Evolutionary conservation across 345 rosid genomes (phyloP), one percentile per base, ranked within the genome.

Genomic region (Populus alba): DNA sequence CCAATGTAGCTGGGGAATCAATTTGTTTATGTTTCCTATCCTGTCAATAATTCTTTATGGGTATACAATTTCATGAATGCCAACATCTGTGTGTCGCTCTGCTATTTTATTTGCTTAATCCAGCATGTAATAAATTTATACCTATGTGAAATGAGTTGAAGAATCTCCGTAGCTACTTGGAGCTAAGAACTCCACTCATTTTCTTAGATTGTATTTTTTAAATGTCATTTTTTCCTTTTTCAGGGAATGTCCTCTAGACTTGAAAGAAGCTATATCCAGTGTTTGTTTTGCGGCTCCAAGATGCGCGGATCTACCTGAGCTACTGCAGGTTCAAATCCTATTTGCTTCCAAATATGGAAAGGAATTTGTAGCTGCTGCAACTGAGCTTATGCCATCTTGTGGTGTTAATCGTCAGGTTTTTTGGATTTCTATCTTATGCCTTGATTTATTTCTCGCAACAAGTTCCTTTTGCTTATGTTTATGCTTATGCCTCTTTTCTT

Each of bases 261-360:
- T 96, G 76, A 96, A 96, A 87, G 98, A 96, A 83, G 95, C 99
- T 29, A 91, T 96, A 78, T 92, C 97, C 53, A 96, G 97, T 61
- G 77, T 96, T 68, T 94, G 98, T 87, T 96, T 96, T 83, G 99
- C 95, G 84, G 97, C 99, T 15, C 98, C 99, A 63, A 89, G 98
- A 90, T 96, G 99, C 85, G 95, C 97, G 7, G 99, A 96, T 80
- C 86, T 96, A 83, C 88, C 86, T 22, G 99, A 96, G 88, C 80
- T 96, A 89, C 90, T 85, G 80, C 99, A 96, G 87, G 97, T 90
- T 71, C 99, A 96, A 79, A 86, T 94, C 79, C 88, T 88, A 16
- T 96, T 96, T 86, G 89, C 87, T 39, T 69, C 90, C 72, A 96
- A 96, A 81, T 96, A 96, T 47, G 98, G 99, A 22, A 94, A 84